Percentiles rank a stretch among this genome's conserved stretches.
These are phyloP conservation scores for Moringa oleifera DNA, from an alignment of 345 rosid species.

Conservation along the genomic window DNA sequence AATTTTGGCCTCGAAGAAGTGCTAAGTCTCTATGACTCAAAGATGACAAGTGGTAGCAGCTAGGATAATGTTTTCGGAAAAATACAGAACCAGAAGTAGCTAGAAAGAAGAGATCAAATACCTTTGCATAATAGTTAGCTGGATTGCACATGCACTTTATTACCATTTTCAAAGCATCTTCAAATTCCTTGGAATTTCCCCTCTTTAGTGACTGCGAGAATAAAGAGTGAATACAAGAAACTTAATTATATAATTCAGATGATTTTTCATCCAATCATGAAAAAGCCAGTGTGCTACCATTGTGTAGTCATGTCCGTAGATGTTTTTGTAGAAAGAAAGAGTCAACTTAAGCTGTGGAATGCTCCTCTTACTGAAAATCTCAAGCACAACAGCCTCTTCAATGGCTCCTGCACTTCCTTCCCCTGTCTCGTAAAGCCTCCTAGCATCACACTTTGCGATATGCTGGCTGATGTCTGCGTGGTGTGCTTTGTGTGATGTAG, in stretches of 20 bases:
- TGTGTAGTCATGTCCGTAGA: constrained; percentile 58
- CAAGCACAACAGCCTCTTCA: constrained; percentile 51
- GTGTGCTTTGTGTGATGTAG: constrained; percentile 63
- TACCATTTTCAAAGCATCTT: constrained; percentile 35
- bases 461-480: constrained; percentile 55
- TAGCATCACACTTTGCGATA: constrained; percentile 54
- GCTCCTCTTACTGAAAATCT: constrained; percentile 62
- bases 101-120: constrained; percentile 4
- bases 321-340: constrained; percentile 50
- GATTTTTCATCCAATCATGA: no score
- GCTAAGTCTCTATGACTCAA: no score
- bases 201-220: constrained; percentile 35
- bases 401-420: constrained; percentile 40
- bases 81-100: no score
- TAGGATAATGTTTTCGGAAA: no score
- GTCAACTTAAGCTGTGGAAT: constrained; percentile 55
- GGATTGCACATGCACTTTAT: constrained; percentile 48
- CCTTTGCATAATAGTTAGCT: constrained; percentile 51
- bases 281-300: constrained; percentile 24
- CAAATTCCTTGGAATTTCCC: constrained; percentile 31
- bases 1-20: no score
- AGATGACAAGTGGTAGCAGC: no score
- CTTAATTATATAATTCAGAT: no score
- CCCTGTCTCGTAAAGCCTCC: constrained; percentile 48
- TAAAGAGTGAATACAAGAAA: no score